phyloP scores from a whole-genome alignment of 129 eudicot species.

The Saposhnikovia divaricata region DNA sequence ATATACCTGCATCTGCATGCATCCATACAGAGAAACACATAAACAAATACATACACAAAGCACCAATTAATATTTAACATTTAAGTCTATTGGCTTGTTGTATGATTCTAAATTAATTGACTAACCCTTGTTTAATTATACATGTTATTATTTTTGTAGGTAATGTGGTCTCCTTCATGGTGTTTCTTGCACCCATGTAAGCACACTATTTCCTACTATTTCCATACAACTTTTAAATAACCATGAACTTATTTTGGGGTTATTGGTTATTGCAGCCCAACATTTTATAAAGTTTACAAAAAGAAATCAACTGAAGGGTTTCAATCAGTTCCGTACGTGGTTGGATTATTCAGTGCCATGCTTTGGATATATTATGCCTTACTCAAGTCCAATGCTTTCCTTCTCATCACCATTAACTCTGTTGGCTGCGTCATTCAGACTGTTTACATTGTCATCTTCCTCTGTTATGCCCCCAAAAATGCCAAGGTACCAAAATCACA shows the following conservation, averaged over 20 bases:
- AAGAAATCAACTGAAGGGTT: slow-evolving; percentile 74
- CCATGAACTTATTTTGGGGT: not conserved
- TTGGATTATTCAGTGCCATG: slow-evolving; percentile 69
- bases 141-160: slow-evolving; percentile 27
- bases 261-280: slow-evolving; percentile 44
- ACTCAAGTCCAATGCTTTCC: slow-evolving; percentile 41
- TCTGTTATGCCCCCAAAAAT: slow-evolving; percentile 51
- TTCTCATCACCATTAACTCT: slow-evolving; percentile 69
- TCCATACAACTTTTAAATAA: not conserved
- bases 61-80: too few species aligned
- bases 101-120: not conserved
- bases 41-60: too few species aligned
- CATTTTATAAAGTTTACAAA: slow-evolving; percentile 58
- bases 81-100: not conserved
- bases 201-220: slow-evolving; percentile 1
- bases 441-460: slow-evolving; percentile 54
- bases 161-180: slow-evolving; percentile 59
- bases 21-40: not conserved
- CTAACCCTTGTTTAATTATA: not conserved
- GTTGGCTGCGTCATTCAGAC: slow-evolving; percentile 63
- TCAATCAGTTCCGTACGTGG: slow-evolving; percentile 73
- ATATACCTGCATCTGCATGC: not conserved
- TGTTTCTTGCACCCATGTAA: slow-evolving; percentile 81
- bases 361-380: slow-evolving; percentile 72
- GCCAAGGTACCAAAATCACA: slow-evolving; percentile 21